Evolutionary conservation across 495 filamentous ascomycete genomes (phyloP).

Genomic region (Podospora appendiculata): DNA sequence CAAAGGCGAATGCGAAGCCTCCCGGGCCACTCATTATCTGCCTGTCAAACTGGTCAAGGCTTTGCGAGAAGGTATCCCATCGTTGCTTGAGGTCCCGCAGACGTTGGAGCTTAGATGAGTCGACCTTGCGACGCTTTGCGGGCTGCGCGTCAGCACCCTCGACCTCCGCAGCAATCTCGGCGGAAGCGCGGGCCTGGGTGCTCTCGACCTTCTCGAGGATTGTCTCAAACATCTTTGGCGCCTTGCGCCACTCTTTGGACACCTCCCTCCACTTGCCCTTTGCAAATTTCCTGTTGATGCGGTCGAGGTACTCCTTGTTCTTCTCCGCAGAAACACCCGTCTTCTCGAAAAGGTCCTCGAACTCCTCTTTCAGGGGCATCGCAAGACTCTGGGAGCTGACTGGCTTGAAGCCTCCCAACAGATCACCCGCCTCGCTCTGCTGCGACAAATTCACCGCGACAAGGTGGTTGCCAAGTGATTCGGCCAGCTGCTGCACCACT

Average conservation of each 20-base stretch:
- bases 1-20: constrained; percentile 88
- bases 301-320: constrained; percentile 78
- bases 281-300: constrained; percentile 67
- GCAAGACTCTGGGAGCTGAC: constrained; percentile 82
- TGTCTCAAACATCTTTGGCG: constrained; percentile 72
- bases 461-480: constrained; percentile 70
- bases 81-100: constrained; percentile 52
- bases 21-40: constrained; percentile 71
- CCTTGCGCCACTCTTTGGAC: constrained; percentile 81
- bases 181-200: constrained; percentile 15
- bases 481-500: constrained; percentile 84
- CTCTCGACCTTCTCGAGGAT: constrained; percentile 48
- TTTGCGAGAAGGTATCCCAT: constrained; percentile 74
- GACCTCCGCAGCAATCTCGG: constrained; percentile 11
- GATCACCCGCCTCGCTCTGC: constrained; percentile 89
- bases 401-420: constrained; percentile 93
- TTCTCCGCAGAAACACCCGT: constrained; percentile 75
- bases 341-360: constrained; percentile 77
- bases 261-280: constrained; percentile 78
- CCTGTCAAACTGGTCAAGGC: constrained; percentile 71
- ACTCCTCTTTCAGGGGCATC: constrained; percentile 85
- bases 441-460: constrained; percentile 92
- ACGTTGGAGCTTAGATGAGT: constrained; percentile 52
- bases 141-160: constrained; percentile 51
- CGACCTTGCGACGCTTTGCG: constrained; percentile 74